phyloP scores from a whole-genome alignment of 495 filamentous ascomycete genomes.

The Penicillium argentinense region DNA sequence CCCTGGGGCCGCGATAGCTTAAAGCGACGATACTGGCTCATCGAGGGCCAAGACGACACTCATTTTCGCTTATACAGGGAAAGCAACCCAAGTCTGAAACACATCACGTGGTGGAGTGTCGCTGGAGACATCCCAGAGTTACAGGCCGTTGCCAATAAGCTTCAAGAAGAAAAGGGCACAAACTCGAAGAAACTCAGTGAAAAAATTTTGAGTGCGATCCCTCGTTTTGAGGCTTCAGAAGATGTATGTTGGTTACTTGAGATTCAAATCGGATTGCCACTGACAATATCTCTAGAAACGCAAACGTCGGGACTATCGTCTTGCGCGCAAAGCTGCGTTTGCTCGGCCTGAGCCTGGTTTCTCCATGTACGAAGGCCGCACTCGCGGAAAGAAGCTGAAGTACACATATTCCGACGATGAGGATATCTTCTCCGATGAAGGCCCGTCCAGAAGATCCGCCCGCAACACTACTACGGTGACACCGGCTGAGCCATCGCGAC shows the following conservation, averaged over 20 bases:
- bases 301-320: slow-evolving; percentile 86
- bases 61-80: slow-evolving; percentile 93
- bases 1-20: slow-evolving; percentile 91
- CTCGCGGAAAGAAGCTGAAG: slow-evolving; percentile 89
- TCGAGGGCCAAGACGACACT: slow-evolving; percentile 94
- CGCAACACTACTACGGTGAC: slow-evolving; percentile 66
- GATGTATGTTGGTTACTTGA: slow-evolving; percentile 55
- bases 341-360: slow-evolving; percentile 84
- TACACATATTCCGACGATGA: slow-evolving; percentile 96
- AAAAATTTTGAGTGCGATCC: slow-evolving; percentile 76
- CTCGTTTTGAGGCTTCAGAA: slow-evolving; percentile 92
- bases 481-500: slow-evolving; percentile 66
- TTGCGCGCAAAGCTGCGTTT: slow-evolving; percentile 83
- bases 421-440: slow-evolving; percentile 71
- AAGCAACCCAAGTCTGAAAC: slow-evolving; percentile 76
- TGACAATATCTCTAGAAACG: slow-evolving; percentile 67
- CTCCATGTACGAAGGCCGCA: slow-evolving; percentile 94
- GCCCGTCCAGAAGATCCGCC: slow-evolving; percentile 65
- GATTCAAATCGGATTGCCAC: slow-evolving; percentile 3
- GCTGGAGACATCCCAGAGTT: slow-evolving; percentile 90
- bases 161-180: slow-evolving; percentile 75
- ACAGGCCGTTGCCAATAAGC: slow-evolving; percentile 66
- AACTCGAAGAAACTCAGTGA: slow-evolving; percentile 74
- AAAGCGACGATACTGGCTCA: slow-evolving; percentile 88
- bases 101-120: slow-evolving; percentile 86